phyloP scores from a whole-genome alignment of 1,284 basidiomycete genomes.

The Laetiporus sulphureus region DNA sequence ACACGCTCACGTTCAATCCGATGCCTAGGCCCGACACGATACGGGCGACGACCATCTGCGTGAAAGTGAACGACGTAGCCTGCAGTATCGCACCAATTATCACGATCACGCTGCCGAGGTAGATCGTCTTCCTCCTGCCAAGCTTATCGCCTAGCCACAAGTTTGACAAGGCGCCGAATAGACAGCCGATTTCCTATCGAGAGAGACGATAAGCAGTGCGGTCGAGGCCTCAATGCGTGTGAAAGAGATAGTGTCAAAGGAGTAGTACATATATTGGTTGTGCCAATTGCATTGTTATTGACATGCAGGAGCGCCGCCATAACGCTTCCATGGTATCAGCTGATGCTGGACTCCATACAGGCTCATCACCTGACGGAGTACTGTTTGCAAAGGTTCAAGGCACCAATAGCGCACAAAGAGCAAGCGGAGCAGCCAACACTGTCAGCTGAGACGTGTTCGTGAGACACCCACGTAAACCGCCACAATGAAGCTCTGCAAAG shows the following conservation, averaged over 20 bases:
- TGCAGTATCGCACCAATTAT: constrained; percentile 56
- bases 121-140: constrained; percentile 47
- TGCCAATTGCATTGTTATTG: not conserved
- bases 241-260: no score
- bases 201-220: not conserved
- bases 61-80: constrained; percentile 44
- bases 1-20: constrained; percentile 50
- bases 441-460: no score
- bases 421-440: no score
- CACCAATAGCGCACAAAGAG: no score
- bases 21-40: constrained; percentile 62
- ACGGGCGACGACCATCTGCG: constrained; percentile 55
- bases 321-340: constrained; percentile 8
- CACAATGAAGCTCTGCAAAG: constrained; percentile 47
- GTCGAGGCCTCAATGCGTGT: not conserved
- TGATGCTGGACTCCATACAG: no score
- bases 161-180: constrained; percentile 44
- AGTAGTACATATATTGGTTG: no score
- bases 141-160: constrained; percentile 49
- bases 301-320: not conserved
- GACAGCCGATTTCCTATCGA: constrained; percentile 44
- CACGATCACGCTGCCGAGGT: constrained; percentile 49
- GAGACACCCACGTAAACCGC: constrained; percentile 43
- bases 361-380: not conserved
- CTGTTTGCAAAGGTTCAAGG: not conserved